Evolutionary conservation across 306 rosid species (phyloP).

Genomic region (Comarum palustre): DNA sequence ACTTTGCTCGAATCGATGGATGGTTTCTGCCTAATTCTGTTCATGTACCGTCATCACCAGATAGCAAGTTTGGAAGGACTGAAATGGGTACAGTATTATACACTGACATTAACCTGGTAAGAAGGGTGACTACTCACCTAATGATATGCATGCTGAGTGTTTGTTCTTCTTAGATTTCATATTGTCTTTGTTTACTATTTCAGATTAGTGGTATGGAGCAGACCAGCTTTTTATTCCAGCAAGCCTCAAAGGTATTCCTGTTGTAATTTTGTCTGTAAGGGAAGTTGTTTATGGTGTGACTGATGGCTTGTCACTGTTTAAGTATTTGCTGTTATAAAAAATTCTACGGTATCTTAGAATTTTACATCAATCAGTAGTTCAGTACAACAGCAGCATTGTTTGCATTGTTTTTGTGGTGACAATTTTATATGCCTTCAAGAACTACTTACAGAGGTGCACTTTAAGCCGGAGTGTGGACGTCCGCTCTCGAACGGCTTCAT

Average conservation of each 20-base stretch:
- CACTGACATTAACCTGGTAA: conserved; percentile 93
- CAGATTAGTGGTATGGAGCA: conserved; percentile 99
- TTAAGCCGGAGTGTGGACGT: no score
- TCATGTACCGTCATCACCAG: conserved; percentile 40
- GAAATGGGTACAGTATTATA: conserved; percentile 64
- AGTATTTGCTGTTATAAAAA: neutral
- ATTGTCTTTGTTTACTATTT: conserved; percentile 25
- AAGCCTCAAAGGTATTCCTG: conserved; percentile 80
- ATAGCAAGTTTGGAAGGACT: conserved; percentile 59
- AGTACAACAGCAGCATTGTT: neutral
- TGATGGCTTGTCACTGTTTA: neutral
- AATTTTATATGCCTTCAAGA: neutral
- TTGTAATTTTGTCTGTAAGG: conserved; percentile 16
- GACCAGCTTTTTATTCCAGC: conserved; percentile 96
- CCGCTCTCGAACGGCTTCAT: no score
- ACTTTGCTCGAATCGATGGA: conserved; percentile 95
- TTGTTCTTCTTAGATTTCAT: conserved; percentile 16
- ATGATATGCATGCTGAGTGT: conserved; percentile 19
- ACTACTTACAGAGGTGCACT: no score
- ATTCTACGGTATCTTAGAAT: neutral
- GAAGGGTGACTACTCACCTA: conserved; percentile 25
- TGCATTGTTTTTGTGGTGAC: neutral
- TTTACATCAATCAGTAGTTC: neutral
- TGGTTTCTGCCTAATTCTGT: conserved; percentile 77
- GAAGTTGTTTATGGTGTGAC: conserved; percentile 2